phyloP scores from a whole-genome alignment of 208 protist species.

The Trypanosoma lewisi region DNA sequence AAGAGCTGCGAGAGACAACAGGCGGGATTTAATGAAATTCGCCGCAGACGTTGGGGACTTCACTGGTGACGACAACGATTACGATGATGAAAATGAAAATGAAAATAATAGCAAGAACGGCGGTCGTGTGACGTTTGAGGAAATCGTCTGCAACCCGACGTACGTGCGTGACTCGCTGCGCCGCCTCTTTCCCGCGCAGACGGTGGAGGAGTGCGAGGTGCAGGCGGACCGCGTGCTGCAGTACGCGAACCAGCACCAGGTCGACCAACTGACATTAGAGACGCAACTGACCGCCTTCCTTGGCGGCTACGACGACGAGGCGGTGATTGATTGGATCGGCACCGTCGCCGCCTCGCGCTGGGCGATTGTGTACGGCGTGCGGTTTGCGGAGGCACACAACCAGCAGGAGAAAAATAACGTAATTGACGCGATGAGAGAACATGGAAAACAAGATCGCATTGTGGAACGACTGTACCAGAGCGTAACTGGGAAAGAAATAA shows the following conservation, averaged over 20 bases:
- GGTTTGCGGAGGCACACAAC: conserved; percentile 51
- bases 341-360: conserved; percentile 68
- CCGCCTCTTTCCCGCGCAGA: conserved; percentile 71
- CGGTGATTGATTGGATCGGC: conserved; percentile 77
- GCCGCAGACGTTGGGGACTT: conserved; percentile 35
- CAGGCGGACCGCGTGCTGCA: conserved; percentile 67
- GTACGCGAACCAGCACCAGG: conserved; percentile 51
- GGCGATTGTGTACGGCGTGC: conserved; percentile 79
- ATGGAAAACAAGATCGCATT: conserved; percentile 51
- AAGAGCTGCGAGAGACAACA: not conserved
- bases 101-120: conserved; percentile 12
- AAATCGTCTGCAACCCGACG: conserved; percentile 80
- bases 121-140: conserved; percentile 60
- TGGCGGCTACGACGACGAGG: conserved; percentile 80
- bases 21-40: conserved; percentile 47
- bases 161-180: conserved; percentile 80
- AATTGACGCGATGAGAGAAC: conserved; percentile 69
- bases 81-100: conserved; percentile 33
- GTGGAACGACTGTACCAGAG: conserved; percentile 81
- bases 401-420: conserved; percentile 71
- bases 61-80: conserved; percentile 24
- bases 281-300: conserved; percentile 87
- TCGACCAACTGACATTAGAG: conserved; percentile 72
- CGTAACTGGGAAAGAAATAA: conserved; percentile 80
- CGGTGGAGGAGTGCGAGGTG: conserved; percentile 47